A percentile compares a stretch with the other conserved stretches of the same genome.
phyloP scores from a whole-genome alignment of 495 filamentous ascomycete species.

The Oleoguttula mirabilis region DNA sequence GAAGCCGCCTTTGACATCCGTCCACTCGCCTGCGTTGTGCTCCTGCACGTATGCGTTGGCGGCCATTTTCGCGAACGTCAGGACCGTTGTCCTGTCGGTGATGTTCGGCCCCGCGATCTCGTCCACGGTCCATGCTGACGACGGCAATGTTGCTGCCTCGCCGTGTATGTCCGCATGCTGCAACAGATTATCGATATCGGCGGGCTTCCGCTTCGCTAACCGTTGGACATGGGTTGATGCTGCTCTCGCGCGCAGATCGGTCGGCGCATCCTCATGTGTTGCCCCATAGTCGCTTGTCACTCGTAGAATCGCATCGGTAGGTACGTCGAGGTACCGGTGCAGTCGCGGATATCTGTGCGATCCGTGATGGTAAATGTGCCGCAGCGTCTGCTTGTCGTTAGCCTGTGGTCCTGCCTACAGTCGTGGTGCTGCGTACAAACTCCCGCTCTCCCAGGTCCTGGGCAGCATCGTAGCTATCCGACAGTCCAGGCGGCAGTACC shows the following conservation, averaged over 20 bases:
- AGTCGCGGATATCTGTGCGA: constrained; percentile 58
- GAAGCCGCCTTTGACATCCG: constrained; percentile 64
- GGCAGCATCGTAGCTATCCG: not conserved
- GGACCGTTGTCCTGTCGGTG: constrained; percentile 71
- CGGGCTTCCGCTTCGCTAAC: constrained; percentile 63
- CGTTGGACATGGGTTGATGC: constrained; percentile 58
- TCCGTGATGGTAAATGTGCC: constrained; percentile 86
- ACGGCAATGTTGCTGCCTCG: constrained; percentile 43
- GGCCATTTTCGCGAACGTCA: constrained; percentile 76
- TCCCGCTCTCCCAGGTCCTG: constrained; percentile 9
- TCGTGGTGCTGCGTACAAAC: constrained; percentile 8
- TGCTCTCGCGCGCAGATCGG: constrained; percentile 44
- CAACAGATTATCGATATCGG: constrained; percentile 64
- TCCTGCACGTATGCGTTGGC: constrained; percentile 75
- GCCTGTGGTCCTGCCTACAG: no score
- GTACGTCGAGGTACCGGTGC: constrained; percentile 62
- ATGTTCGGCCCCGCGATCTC: constrained; percentile 67
- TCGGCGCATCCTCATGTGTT: constrained; percentile 32
- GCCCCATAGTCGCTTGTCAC: constrained; percentile 52
- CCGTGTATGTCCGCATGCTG: constrained; percentile 52
- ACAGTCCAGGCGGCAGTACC: constrained; percentile 9
- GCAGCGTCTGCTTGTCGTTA: constrained; percentile 47
- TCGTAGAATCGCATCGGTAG: constrained; percentile 48
- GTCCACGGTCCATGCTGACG: constrained; percentile 74
- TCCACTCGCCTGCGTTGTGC: constrained; percentile 63